Conservation (phyloP, 1,284 basidiomycete species). For the Ustilago sp. region DNA sequence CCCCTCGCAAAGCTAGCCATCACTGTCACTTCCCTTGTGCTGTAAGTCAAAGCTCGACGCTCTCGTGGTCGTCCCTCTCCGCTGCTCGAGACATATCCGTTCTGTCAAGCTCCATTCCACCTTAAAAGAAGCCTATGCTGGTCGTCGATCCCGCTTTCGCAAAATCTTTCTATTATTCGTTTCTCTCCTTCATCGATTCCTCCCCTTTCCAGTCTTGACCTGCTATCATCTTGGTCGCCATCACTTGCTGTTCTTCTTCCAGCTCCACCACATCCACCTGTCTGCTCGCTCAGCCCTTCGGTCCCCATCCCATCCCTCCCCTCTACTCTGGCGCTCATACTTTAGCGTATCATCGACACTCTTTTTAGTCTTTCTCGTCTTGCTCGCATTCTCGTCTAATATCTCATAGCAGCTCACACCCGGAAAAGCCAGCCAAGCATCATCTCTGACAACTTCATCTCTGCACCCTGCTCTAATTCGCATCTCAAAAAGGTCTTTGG, state of each 20-base stretch:
- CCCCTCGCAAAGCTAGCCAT: not conserved
- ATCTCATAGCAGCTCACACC: not conserved
- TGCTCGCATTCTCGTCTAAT: constrained; percentile 18
- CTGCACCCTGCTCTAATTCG: not conserved
- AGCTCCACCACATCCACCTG: not conserved
- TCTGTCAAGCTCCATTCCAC: constrained; percentile 30
- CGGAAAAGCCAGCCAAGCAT: not conserved
- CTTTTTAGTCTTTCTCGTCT: constrained; percentile 8
- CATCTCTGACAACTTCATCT: constrained; percentile 13
- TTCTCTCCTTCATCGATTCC: constrained; percentile 1
- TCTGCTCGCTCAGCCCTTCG: not conserved
- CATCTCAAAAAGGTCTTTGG: constrained; percentile 5
- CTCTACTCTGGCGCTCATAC: not conserved
- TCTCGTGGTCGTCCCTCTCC: constrained; percentile 2
- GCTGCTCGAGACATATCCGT: constrained; percentile 24
- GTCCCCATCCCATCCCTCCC: not conserved
- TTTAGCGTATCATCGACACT: constrained; percentile 1
- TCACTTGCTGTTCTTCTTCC: not conserved
- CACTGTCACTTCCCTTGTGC: not conserved
- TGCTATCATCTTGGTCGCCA: not conserved
- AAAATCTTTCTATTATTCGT: not conserved
- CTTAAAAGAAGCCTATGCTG: constrained; percentile 35
- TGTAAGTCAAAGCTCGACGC: constrained; percentile 18
- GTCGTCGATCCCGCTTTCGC: constrained; percentile 32
- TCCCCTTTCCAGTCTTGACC: not conserved